Conservation (phyloP, 805 yeast species). For the Ogataea parapolymorpha region DNA sequence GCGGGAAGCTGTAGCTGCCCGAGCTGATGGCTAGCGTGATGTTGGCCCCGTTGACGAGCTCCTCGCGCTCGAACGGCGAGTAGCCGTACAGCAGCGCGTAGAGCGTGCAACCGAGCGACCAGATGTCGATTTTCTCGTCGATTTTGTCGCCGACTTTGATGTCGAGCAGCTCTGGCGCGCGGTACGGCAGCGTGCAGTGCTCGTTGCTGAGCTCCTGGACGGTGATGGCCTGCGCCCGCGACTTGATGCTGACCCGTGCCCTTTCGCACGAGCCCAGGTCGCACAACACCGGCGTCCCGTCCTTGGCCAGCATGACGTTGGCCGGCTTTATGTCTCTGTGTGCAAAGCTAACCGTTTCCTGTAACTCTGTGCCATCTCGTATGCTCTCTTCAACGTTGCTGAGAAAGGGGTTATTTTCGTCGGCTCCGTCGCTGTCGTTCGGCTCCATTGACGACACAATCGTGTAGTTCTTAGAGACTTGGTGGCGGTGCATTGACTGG, state of each 20-base stretch:
- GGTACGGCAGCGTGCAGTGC: constrained; percentile 79
- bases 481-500: constrained; percentile 68
- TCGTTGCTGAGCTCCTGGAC: constrained; percentile 80
- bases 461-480: constrained; percentile 25
- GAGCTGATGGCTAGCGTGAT: constrained; percentile 69
- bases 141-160: constrained; percentile 63
- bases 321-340: constrained; percentile 91
- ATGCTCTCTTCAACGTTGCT: constrained; percentile 14
- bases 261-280: constrained; percentile 79
- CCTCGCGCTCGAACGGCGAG: constrained; percentile 87
- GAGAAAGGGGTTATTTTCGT: constrained; percentile 25
- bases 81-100: constrained; percentile 73
- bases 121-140: constrained; percentile 76
- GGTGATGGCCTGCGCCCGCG: constrained; percentile 68
- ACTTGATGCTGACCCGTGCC: constrained; percentile 52
- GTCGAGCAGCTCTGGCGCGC: constrained; percentile 89
- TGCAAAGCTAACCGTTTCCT: constrained; percentile 65
- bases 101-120: constrained; percentile 87
- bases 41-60: constrained; percentile 77
- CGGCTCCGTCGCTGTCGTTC: constrained; percentile 15
- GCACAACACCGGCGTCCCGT: constrained; percentile 73
- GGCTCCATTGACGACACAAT: constrained; percentile 19
- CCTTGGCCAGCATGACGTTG: constrained; percentile 73
- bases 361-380: constrained; percentile 45
- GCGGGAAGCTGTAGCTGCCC: constrained; percentile 61